phyloP scores from a whole-genome alignment of 805 yeast species.

The Starmerella sp. region DNA sequence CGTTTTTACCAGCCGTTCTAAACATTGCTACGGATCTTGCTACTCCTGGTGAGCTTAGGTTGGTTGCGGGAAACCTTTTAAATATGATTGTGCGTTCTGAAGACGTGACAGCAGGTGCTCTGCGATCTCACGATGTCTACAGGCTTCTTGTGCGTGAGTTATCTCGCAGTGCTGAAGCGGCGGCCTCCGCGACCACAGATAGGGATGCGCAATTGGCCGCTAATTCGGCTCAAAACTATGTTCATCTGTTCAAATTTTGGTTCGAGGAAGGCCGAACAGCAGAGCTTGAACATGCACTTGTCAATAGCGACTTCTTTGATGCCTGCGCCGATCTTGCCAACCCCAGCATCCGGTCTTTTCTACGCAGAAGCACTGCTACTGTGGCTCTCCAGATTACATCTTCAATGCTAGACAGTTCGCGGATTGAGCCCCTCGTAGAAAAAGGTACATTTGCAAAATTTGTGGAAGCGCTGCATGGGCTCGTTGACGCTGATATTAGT shows the following conservation, averaged over 20 bases:
- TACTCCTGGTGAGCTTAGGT: neutral
- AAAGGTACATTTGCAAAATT: neutral
- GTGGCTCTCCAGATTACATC: neutral
- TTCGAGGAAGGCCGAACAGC: neutral
- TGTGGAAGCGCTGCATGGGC: neutral
- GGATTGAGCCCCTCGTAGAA: neutral
- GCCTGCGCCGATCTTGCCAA: neutral
- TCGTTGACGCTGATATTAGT: neutral
- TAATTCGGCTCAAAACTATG: neutral
- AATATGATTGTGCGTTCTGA: neutral
- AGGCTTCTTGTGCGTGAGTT: neutral
- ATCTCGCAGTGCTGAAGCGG: neutral
- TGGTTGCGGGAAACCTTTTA: neutral
- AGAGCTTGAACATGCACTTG: conserved; percentile 1
- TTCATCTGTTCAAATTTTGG: neutral
- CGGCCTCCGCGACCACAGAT: neutral
- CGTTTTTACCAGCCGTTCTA: neutral
- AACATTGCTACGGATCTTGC: neutral
- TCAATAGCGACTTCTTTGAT: neutral
- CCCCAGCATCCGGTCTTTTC: neutral
- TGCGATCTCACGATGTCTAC: conserved; percentile 1
- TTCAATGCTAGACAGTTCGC: neutral
- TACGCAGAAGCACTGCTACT: neutral
- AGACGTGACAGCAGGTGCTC: neutral
- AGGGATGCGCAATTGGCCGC: neutral